These are phyloP conservation scores for Incumbomyces delicatus DNA, from an alignment of 2,329 filamentous ascomycete genomes.

Conservation along the genomic window DNA sequence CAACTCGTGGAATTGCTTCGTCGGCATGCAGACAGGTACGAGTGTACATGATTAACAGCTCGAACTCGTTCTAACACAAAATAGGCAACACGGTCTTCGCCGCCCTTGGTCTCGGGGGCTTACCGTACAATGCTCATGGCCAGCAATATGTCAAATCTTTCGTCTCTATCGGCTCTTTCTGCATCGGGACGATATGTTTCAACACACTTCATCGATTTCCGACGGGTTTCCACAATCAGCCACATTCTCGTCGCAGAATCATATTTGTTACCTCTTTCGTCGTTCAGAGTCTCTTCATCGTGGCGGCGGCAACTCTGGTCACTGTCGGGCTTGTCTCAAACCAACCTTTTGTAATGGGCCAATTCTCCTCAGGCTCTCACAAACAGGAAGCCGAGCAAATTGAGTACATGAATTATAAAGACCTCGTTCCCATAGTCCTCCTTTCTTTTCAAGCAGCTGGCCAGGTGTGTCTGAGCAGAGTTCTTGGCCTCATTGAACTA, in stretches of 20 bases:
- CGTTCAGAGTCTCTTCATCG: slow-evolving; percentile 28
- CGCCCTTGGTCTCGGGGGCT: slow-evolving; percentile 32
- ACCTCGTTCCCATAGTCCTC: slow-evolving; percentile 30
- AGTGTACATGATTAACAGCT: not conserved
- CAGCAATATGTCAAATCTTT: slow-evolving; percentile 36
- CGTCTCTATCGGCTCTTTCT: slow-evolving; percentile 30
- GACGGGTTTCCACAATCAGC: slow-evolving; percentile 25
- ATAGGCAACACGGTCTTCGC: slow-evolving; percentile 37
- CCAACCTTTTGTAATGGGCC: slow-evolving; percentile 15
- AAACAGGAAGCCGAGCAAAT: not conserved
- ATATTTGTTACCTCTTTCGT: slow-evolving; percentile 32
- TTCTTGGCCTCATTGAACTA: slow-evolving; percentile 34
- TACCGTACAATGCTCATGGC: slow-evolving; percentile 28
- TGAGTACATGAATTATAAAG: slow-evolving; percentile 15
- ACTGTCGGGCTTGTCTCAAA: slow-evolving; percentile 26
- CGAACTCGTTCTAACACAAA: not conserved
- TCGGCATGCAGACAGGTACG: slow-evolving; percentile 40
- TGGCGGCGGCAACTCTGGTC: slow-evolving; percentile 28
- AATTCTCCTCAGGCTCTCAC: slow-evolving; percentile 18
- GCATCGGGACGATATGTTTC: slow-evolving; percentile 32
- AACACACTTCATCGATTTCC: slow-evolving; percentile 25
- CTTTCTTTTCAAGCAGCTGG: slow-evolving; percentile 33
- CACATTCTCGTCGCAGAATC: slow-evolving; percentile 27
- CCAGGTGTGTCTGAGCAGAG: slow-evolving; percentile 34
- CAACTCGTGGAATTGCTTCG: slow-evolving; percentile 39